Conservation (phyloP, 225 moss, liverwort and hornwort genomes). For the Climacium dendroides region DNA sequence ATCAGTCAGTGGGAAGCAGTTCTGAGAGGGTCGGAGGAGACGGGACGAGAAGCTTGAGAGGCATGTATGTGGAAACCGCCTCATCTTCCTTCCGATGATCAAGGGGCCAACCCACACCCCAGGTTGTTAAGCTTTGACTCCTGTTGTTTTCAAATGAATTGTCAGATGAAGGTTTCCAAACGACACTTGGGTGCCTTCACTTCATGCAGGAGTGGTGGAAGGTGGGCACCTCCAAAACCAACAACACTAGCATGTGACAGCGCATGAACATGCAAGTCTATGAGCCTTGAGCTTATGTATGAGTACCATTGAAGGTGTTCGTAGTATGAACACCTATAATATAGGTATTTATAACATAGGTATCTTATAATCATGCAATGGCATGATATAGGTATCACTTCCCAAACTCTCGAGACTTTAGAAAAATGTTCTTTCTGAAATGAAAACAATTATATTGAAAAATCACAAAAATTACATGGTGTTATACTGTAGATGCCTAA, state of each 20-base stretch:
- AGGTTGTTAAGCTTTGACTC: neutral
- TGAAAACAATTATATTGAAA: too few species aligned
- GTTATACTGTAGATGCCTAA: too few species aligned
- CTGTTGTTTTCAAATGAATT: neutral
- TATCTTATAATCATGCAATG: too few species aligned
- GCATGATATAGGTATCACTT: too few species aligned
- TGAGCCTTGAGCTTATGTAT: neutral
- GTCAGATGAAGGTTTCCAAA: slow-evolving; percentile 25
- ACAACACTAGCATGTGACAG: too few species aligned
- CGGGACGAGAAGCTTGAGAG: slow-evolving; percentile 28
- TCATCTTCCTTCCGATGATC: slow-evolving; percentile 26
- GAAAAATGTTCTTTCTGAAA: too few species aligned
- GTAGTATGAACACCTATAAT: too few species aligned
- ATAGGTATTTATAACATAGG: too few species aligned
- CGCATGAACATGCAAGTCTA: neutral
- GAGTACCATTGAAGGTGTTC: too few species aligned
- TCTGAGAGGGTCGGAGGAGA: slow-evolving; percentile 22
- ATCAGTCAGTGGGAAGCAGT: neutral
- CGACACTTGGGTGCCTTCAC: neutral
- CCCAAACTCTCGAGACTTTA: too few species aligned
- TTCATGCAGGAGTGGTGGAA: neutral
- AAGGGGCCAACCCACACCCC: slow-evolving; percentile 11
- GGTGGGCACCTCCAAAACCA: neutral
- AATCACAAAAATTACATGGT: too few species aligned
- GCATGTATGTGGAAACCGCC: slow-evolving; percentile 35